A percentile compares a stretch with the other conserved stretches of the same genome.
Conservation (phyloP, 257 asterid genomes). For the Salvia hispanica region DNA sequence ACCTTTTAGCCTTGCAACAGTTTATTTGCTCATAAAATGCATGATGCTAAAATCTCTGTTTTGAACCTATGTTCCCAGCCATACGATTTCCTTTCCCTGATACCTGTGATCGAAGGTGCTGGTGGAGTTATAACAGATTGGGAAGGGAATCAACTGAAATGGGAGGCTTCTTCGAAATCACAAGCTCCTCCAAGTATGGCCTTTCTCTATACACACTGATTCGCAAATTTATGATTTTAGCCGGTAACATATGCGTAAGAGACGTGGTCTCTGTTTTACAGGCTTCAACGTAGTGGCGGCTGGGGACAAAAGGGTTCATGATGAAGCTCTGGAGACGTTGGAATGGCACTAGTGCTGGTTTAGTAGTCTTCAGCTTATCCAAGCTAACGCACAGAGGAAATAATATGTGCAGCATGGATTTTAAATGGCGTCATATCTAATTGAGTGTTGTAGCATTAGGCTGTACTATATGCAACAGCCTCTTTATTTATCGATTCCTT, state of each 20-base stretch:
- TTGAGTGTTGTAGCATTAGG: no score
- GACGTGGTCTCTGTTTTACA: slow-evolving; percentile 31
- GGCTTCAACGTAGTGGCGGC: slow-evolving; percentile 89
- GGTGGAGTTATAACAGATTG: slow-evolving; percentile 93
- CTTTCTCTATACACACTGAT: neutral
- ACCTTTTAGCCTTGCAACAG: slow-evolving; percentile 17
- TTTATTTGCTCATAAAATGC: neutral
- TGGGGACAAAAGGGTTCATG: slow-evolving; percentile 68
- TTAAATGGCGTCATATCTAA: no score
- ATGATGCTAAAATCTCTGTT: slow-evolving; percentile 6
- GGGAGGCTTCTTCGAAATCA: slow-evolving; percentile 84
- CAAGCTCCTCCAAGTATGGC: slow-evolving; percentile 55
- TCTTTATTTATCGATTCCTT: no score
- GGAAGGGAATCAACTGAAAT: slow-evolving; percentile 65
- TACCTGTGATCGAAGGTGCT: slow-evolving; percentile 95
- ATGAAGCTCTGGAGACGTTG: slow-evolving; percentile 59
- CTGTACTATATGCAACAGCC: no score
- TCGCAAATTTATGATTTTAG: neutral
- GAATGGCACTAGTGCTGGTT: slow-evolving; percentile 47
- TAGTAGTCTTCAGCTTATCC: no score
- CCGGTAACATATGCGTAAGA: no score
- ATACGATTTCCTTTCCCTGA: slow-evolving; percentile 87
- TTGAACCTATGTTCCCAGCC: slow-evolving; percentile 55
- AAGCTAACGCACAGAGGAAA: no score
- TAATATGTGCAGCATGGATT: no score